Conservation (phyloP, 2,329 filamentous ascomycete species). For the Acephala macrosclerotiorum region DNA sequence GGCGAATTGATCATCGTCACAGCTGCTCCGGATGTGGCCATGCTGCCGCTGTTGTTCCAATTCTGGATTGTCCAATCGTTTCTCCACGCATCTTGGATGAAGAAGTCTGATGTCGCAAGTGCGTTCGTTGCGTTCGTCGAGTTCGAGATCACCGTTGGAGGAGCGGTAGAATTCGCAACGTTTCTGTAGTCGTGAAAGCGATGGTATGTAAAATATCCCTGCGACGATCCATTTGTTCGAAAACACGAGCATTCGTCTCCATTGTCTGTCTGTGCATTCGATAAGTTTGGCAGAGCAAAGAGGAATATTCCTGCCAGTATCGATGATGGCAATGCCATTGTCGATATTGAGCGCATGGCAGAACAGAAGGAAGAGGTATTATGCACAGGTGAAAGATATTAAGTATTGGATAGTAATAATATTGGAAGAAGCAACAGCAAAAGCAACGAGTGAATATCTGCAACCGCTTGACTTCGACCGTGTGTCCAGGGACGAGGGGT, state of each 20-base stretch:
- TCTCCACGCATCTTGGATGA: slow-evolving; percentile 33
- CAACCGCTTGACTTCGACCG: background rate
- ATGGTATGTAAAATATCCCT: slow-evolving; percentile 40
- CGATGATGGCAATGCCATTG: slow-evolving; percentile 30
- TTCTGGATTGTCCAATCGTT: slow-evolving; percentile 40
- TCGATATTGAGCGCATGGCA: slow-evolving; percentile 16
- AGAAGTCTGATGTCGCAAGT: slow-evolving; percentile 35
- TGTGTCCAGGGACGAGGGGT: background rate
- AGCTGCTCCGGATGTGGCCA: slow-evolving; percentile 29
- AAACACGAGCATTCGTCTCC: slow-evolving; percentile 40
- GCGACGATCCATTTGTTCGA: slow-evolving; percentile 37
- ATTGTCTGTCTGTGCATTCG: slow-evolving; percentile 37
- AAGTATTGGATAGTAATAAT: background rate
- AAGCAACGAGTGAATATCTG: slow-evolving; percentile 12
- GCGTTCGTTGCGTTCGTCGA: slow-evolving; percentile 29
- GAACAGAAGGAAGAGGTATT: background rate
- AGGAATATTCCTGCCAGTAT: slow-evolving; percentile 29
- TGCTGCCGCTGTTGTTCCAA: slow-evolving; percentile 41
- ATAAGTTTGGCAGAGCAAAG: slow-evolving; percentile 25
- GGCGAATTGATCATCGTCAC: slow-evolving; percentile 40
- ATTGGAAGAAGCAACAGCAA: slow-evolving; percentile 5
- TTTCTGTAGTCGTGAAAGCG: slow-evolving; percentile 42
- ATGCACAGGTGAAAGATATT: background rate
- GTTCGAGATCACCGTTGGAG: slow-evolving; percentile 31
- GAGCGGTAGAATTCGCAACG: slow-evolving; percentile 21